Conservation (phyloP, 768 basidiomycete genomes). For the Termitomyces sp. region DNA sequence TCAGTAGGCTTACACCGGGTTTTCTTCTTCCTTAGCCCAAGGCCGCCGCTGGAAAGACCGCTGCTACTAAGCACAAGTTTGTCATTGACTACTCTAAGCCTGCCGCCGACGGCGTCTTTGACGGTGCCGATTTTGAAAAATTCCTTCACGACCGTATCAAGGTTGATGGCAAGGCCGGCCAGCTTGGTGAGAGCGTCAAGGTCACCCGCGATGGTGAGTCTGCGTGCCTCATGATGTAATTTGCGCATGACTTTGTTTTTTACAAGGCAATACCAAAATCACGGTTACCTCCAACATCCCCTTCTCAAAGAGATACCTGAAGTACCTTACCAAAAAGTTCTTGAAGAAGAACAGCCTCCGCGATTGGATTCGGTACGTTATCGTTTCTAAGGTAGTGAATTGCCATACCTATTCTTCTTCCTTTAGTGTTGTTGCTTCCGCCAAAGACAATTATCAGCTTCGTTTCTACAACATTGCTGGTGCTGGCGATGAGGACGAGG, state of each 20-base stretch:
- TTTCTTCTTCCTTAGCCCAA: constrained; percentile 47
- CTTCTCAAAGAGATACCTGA: constrained; percentile 96
- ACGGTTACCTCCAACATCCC: constrained; percentile 81
- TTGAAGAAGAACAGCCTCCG: constrained; percentile 95
- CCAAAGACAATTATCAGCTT: constrained; percentile 91
- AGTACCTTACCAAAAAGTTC: constrained; percentile 99
- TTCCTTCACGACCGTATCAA: constrained; percentile 93
- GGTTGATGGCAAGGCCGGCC: constrained; percentile 87
- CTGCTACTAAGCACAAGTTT: constrained; percentile 68
- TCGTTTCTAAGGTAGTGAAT: not conserved
- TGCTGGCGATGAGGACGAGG: constrained; percentile 25
- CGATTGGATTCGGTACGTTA: constrained; percentile 86
- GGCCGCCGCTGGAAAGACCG: constrained; percentile 45
- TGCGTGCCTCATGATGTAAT: not conserved
- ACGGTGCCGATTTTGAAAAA: constrained; percentile 67
- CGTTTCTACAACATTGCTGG: constrained; percentile 87
- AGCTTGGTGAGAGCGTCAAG: constrained; percentile 86
- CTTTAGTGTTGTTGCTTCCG: constrained; percentile 79
- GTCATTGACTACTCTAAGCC: constrained; percentile 83
- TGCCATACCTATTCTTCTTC: not conserved
- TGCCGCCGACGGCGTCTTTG: constrained; percentile 51
- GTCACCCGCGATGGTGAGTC: constrained; percentile 79
- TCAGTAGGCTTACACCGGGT: constrained; percentile 78
- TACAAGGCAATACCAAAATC: constrained; percentile 70
- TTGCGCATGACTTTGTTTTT: not conserved